A percentile compares a stretch with the other conserved stretches of the same genome.
Conservation (phyloP, 176 grass and related monocot genomes). For the Thalia dealbata region DNA sequence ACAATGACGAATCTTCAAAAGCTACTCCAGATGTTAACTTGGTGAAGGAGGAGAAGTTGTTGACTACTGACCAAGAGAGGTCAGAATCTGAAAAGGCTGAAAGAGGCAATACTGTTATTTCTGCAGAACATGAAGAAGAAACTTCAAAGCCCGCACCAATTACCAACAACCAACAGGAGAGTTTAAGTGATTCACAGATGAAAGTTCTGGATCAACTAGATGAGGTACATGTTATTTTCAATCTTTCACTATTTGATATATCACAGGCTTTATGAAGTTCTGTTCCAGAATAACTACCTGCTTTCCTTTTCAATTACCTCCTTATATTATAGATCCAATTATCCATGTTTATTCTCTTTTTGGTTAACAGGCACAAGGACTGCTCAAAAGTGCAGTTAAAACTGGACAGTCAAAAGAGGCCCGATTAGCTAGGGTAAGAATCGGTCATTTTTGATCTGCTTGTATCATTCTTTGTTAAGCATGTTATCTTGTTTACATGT, state of each 20-base stretch:
- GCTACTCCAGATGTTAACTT: slow-evolving; percentile 30
- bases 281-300: background rate
- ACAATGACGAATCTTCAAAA: slow-evolving; percentile 30
- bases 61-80: slow-evolving; percentile 42
- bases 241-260: background rate
- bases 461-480: background rate
- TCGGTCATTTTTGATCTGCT: slow-evolving; percentile 1
- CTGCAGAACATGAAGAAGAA: slow-evolving; percentile 44
- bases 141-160: slow-evolving; percentile 34
- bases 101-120: slow-evolving; percentile 21
- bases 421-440: slow-evolving; percentile 92
- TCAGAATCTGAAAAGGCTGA: slow-evolving; percentile 36
- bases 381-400: slow-evolving; percentile 81
- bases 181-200: slow-evolving; percentile 47
- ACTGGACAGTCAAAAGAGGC: slow-evolving; percentile 98
- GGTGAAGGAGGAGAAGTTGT: slow-evolving; percentile 31
- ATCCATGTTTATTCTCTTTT: slow-evolving; percentile 9
- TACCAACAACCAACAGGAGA: slow-evolving; percentile 37
- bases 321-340: slow-evolving; percentile 2
- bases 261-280: background rate
- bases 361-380: slow-evolving; percentile 68
- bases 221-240: slow-evolving; percentile 39
- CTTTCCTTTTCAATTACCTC: background rate
- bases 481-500: background rate
- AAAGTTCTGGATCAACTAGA: slow-evolving; percentile 94